Conservation (phyloP, 1,139 yeast species). For the Blastobotrys apis region DNA sequence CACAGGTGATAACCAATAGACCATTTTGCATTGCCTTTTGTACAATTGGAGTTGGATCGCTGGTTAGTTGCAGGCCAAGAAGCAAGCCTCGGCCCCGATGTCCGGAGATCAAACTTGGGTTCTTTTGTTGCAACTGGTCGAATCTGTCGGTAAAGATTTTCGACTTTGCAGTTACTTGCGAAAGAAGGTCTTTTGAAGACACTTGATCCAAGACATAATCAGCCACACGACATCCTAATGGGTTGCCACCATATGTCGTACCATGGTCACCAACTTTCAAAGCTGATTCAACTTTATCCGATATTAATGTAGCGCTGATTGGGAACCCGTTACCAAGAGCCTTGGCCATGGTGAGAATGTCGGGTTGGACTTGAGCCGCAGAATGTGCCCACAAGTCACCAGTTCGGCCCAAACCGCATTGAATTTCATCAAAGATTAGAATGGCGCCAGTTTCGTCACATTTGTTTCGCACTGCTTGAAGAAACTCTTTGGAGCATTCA, state of each 20-base stretch:
- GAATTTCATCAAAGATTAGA: slow-evolving; percentile 91
- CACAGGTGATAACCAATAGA: slow-evolving; percentile 80
- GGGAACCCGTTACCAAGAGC: slow-evolving; percentile 98
- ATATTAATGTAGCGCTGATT: slow-evolving; percentile 87
- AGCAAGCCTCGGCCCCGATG: slow-evolving; percentile 81
- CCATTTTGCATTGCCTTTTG: slow-evolving; percentile 73
- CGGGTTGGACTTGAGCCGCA: slow-evolving; percentile 55
- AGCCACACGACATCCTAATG: slow-evolving; percentile 82
- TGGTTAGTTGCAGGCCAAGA: slow-evolving; percentile 71
- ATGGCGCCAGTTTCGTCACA: slow-evolving; percentile 70
- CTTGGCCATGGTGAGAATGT: slow-evolving; percentile 88
- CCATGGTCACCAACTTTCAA: slow-evolving; percentile 94
- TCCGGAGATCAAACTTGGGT: slow-evolving; percentile 56
- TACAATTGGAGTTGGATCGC: slow-evolving; percentile 64
- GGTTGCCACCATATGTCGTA: slow-evolving; percentile 96
- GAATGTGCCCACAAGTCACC: slow-evolving; percentile 97
- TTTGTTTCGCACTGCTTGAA: slow-evolving; percentile 58
- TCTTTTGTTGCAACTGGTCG: slow-evolving; percentile 47
- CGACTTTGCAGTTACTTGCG: slow-evolving; percentile 55
- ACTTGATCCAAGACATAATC: slow-evolving; percentile 67
- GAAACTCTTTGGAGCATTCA: slow-evolving; percentile 58
- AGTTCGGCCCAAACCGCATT: slow-evolving; percentile 92
- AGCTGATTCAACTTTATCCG: slow-evolving; percentile 67
- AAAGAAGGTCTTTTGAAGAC: slow-evolving; percentile 56
- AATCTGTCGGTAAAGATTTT: slow-evolving; percentile 51